phyloP scores from a whole-genome alignment of 148 eudicot species.

The Pharnaceum exiguum region DNA sequence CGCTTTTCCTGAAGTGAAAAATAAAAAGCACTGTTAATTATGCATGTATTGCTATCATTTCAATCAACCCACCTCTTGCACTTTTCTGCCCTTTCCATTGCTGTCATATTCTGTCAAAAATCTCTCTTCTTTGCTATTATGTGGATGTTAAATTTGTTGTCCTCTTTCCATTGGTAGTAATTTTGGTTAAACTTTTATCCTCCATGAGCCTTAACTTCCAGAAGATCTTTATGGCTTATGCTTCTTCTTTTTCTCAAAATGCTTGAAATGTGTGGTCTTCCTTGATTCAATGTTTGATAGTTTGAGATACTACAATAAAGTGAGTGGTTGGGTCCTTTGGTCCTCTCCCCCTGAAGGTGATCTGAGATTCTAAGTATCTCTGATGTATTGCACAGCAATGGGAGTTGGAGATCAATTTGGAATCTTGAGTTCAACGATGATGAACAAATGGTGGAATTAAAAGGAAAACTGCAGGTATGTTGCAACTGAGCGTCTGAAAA shows the following conservation, averaged over 20 bases:
- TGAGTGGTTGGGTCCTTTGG: neutral
- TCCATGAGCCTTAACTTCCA: too few relatives aligned
- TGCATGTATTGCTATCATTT: too few relatives aligned
- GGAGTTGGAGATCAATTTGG: conserved; percentile 97
- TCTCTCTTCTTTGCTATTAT: too few relatives aligned
- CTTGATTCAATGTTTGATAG: neutral
- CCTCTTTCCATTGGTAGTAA: too few relatives aligned
- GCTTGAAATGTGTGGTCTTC: neutral
- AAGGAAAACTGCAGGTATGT: conserved; percentile 77
- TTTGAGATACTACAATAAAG: neutral
- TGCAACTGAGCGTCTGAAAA: neutral
- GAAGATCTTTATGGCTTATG: too few relatives aligned
- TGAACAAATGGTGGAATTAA: conserved; percentile 67
- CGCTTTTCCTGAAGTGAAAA: too few relatives aligned
- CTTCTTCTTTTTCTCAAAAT: neutral
- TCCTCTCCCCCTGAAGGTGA: neutral
- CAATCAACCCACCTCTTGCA: too few relatives aligned
- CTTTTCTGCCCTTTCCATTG: too few relatives aligned
- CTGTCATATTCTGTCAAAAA: too few relatives aligned
- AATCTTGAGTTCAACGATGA: conserved; percentile 77
- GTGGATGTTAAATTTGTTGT: too few relatives aligned
- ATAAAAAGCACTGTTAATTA: too few relatives aligned
- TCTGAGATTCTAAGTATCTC: conserved; percentile 4
- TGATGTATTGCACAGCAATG: conserved; percentile 52
- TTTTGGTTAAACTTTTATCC: too few relatives aligned